Conservation (phyloP, 2,329 filamentous ascomycete species). For the Harringtonia aguacate region DNA sequence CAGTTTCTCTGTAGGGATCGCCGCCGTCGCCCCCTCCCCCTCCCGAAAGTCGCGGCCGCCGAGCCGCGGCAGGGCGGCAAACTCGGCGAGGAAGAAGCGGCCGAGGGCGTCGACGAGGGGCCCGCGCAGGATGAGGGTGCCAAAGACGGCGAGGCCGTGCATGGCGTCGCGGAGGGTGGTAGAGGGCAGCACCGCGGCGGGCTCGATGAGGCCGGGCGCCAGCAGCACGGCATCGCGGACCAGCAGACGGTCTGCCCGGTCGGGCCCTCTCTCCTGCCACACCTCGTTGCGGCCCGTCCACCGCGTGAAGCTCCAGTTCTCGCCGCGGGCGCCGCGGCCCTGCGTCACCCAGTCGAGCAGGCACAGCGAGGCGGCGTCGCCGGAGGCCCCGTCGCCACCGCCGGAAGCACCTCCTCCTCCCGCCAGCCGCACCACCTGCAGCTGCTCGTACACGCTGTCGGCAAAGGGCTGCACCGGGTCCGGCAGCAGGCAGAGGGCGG, state of each 20-base stretch:
- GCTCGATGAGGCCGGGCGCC: not conserved
- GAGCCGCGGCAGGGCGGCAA: conserved; percentile 66
- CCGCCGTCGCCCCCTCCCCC: too few species aligned
- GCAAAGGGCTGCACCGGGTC: conserved; percentile 91
- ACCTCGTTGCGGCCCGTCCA: conserved; percentile 86
- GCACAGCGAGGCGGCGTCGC: conserved; percentile 47
- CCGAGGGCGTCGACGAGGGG: conserved; percentile 55
- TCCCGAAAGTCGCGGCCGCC: conserved; percentile 66
- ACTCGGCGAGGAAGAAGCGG: conserved; percentile 69
- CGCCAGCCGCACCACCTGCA: conserved; percentile 61
- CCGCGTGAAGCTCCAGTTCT: conserved; percentile 72
- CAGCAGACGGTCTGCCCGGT: conserved; percentile 43
- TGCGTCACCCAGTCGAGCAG: conserved; percentile 91
- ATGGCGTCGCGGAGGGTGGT: conserved; percentile 52
- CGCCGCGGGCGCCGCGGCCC: conserved; percentile 72
- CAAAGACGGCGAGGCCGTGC: conserved; percentile 66
- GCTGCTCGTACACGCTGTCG: conserved; percentile 73
- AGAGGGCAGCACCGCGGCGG: conserved; percentile 14
- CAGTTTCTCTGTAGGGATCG: too few species aligned
- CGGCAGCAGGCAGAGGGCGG: conserved; percentile 59
- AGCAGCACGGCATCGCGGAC: conserved; percentile 80
- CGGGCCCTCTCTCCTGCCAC: conserved; percentile 34
- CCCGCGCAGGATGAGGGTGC: conserved; percentile 75
- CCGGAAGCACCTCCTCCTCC: too few species aligned
- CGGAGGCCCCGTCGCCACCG: conserved; percentile 18